Evolutionary conservation across 129 eudicot species (phyloP).

Genomic region (Flaveria linearis): DNA sequence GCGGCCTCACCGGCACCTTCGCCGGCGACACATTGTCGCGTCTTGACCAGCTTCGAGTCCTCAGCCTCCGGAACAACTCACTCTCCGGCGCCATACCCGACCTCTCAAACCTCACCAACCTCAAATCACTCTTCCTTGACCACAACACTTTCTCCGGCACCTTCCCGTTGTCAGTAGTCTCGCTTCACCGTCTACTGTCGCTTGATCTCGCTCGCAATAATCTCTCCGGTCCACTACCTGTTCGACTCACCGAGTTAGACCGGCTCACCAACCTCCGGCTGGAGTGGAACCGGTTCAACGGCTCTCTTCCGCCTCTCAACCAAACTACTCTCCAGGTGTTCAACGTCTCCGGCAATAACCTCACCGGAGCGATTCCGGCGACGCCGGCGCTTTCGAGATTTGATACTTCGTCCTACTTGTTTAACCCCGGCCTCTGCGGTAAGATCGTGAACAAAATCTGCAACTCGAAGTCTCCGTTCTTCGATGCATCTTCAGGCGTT

Average conservation of each 20-base stretch:
- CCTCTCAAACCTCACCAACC: slow-evolving; percentile 59
- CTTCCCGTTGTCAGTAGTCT: slow-evolving; percentile 54
- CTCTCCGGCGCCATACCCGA: slow-evolving; percentile 78
- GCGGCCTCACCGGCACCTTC: slow-evolving; percentile 57
- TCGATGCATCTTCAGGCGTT: slow-evolving; percentile 45
- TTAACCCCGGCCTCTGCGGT: slow-evolving; percentile 79
- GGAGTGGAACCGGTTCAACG: slow-evolving; percentile 68
- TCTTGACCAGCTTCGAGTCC: slow-evolving; percentile 88
- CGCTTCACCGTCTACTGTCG: slow-evolving; percentile 51
- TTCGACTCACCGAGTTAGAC: slow-evolving; percentile 46
- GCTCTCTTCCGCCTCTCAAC: slow-evolving; percentile 75
- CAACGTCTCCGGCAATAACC: slow-evolving; percentile 69
- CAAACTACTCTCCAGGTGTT: slow-evolving; percentile 53
- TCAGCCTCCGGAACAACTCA: slow-evolving; percentile 65
- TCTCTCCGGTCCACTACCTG: slow-evolving; percentile 60
- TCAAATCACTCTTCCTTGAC: slow-evolving; percentile 68
- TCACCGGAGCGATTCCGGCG: slow-evolving; percentile 67
- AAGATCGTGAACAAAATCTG: slow-evolving; percentile 61
- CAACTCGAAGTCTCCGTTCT: slow-evolving; percentile 45
- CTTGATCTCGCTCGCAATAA: slow-evolving; percentile 71
- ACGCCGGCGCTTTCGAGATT: slow-evolving; percentile 57
- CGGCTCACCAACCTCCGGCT: slow-evolving; percentile 55
- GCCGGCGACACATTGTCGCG: slow-evolving; percentile 47
- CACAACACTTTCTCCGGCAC: slow-evolving; percentile 66
- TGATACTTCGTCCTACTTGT: slow-evolving; percentile 40